Base-by-base conservation (phyloP, 768 basidiomycete species). In the Tephrocybe sp. region DNA sequence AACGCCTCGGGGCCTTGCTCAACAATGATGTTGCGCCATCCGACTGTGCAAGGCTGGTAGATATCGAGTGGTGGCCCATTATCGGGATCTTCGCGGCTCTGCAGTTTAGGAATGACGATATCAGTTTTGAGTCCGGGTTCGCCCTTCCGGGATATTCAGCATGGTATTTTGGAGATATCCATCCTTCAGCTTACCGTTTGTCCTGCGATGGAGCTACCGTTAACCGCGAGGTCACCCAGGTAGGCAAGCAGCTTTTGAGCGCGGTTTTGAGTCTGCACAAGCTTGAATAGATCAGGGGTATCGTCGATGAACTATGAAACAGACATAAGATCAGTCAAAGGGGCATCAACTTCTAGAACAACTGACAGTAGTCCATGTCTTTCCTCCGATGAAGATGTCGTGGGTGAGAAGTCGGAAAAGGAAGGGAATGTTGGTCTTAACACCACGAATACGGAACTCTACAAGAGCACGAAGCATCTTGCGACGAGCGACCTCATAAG, bases 341-440 rank as follows among this genome's bases (percentile, higher is more conserved):
- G n/a, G n/a, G n/a, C n/a, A n/a, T n/a, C n/a, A n/a, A n/a, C n/a
- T n/a, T n/a, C n/a, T n/a, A n/a, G n/a, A n/a, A n/a, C 43, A 9
- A 57, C 59, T 36, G 55, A 63, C 60, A 55, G 97, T 99, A 2
- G 97, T 99, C 97, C 97, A 99, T 8, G 97, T 97, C 76, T 94
- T 91, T 53, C 96, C 96, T 32, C 83, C 87, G 58, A 98, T 90
- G 73, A 97, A 99, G 60, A 94, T 83, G 61, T 95, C 93, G 70
- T 98, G 92, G 4, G 97, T 98, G 58, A 99, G 78, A 23, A 99
- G 83, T 54, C 96, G 90, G 84, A 99, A 98, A 61, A 99, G 74
- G 90, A 99, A 99, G 11, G 97, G 97, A 59, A 98, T 98, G 71
- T 98, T 98, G 60, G 97, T 99, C 93, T 98, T 98, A 71, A 98